Evolutionary conservation across 1,139 yeast genomes (phyloP), one percentile per base, ranked within the genome.

Genomic region (Magnusiomyces suaveolens): DNA sequence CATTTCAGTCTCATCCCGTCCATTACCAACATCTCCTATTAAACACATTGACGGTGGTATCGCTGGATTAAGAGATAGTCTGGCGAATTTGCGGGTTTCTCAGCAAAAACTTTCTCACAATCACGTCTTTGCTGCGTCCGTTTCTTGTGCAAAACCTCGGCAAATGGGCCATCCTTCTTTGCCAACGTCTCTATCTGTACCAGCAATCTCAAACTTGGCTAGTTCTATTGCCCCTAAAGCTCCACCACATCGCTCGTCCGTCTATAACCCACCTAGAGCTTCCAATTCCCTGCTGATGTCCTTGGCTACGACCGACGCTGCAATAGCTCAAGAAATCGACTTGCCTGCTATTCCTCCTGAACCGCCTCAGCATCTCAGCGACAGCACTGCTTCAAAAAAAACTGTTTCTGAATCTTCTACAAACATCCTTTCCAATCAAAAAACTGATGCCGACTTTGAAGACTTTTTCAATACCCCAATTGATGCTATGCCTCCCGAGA

Each of bases 341-440:
- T 29, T 56, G 39, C 54, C 43, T 10, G 41, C 54, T 2, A 56
- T 56, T 24, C 56, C 58, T 1, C 56, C 58, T 14, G 58, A 56
- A 46, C n/a, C 43, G 20, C 43, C 36, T 6, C 49, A 25, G 43
- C 48, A 48, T 39, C 24, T 20, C 25, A 47, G 25, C 12, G 4
- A 23, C 8, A 51, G 43, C 12, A 10, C 52, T 3, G 38, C 21
- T 12, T 14, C 38, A 14, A 18, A 25, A 12, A 24, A 36, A n/a
- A 41, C n/a, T n/a, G n/a, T 21, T 14, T 20, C 38, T 21, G 51
- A 43, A 6, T 44, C 46, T 14, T n/a, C n/a, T n/a, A n/a, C n/a
- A n/a, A n/a, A n/a, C n/a, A n/a, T n/a, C n/a, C n/a, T n/a, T n/a
- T n/a, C n/a, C n/a, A n/a, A n/a, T n/a, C n/a, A n/a, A n/a, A 47